A percentile compares a stretch with the other conserved stretches of the same genome.
phyloP scores from a whole-genome alignment of 2,329 filamentous ascomycete genomes.

The Emergomyces pasteurianus region DNA sequence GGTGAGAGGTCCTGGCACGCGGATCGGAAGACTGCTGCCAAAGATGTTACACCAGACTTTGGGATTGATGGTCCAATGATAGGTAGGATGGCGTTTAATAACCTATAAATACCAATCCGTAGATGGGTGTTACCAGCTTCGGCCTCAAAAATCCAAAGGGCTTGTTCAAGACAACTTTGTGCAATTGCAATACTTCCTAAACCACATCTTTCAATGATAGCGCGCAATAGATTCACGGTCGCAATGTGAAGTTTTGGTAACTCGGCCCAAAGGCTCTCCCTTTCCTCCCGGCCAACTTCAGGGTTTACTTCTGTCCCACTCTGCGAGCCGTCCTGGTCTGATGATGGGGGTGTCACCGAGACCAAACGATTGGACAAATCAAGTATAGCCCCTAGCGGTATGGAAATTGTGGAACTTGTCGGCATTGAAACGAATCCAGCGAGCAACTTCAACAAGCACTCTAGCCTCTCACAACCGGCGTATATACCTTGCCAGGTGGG shows the following conservation, averaged over 20 bases:
- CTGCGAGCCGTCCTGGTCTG: conserved; percentile 28
- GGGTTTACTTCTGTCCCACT: conserved; percentile 52
- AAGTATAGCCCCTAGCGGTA: conserved; percentile 56
- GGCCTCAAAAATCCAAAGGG: conserved; percentile 55
- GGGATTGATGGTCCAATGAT: conserved; percentile 54
- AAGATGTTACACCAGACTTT: conserved; percentile 51
- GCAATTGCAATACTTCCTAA: conserved; percentile 47
- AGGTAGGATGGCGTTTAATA: conserved; percentile 47
- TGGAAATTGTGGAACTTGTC: conserved; percentile 52
- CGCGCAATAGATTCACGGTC: conserved; percentile 50
- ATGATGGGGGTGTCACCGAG: conserved; percentile 46
- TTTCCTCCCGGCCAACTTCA: conserved; percentile 67
- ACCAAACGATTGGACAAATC: conserved; percentile 61
- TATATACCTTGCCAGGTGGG: conserved; percentile 62
- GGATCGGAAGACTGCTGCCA: conserved; percentile 50
- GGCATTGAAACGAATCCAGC: conserved; percentile 49
- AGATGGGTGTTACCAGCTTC: conserved; percentile 41
- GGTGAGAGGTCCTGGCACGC: conserved; percentile 66
- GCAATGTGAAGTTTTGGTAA: conserved; percentile 65
- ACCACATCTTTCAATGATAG: conserved; percentile 47
- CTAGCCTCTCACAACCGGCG: conserved; percentile 58
- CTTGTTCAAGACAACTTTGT: conserved; percentile 57
- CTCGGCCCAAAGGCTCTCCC: conserved; percentile 61
- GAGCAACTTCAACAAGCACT: conserved; percentile 54
- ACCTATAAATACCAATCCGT: conserved; percentile 48